phyloP scores from a whole-genome alignment of 2,329 filamentous ascomycete genomes.

The Diaporthe eres region DNA sequence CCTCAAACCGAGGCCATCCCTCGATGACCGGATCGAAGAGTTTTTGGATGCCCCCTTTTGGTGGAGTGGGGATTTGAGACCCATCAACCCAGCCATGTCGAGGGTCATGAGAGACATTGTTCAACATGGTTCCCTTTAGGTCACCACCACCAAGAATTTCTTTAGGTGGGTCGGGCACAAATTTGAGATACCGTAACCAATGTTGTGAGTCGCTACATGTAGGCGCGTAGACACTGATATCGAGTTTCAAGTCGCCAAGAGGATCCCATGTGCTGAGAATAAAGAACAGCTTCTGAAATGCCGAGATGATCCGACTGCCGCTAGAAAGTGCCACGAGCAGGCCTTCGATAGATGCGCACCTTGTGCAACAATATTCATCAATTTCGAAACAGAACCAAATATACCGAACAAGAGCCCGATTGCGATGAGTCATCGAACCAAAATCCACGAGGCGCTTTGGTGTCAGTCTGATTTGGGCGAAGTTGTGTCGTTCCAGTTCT shows the following conservation, averaged over 20 bases:
- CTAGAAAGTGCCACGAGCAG: conserved; percentile 33
- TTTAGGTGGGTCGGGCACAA: conserved; percentile 45
- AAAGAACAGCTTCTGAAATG: conserved; percentile 46
- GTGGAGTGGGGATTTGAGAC: conserved; percentile 42
- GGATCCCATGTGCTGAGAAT: conserved; percentile 49
- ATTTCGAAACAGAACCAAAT: conserved; percentile 52
- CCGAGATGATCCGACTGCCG: conserved; percentile 42
- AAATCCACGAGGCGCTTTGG: conserved; percentile 49
- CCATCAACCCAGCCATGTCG: conserved; percentile 47
- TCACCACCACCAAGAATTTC: conserved; percentile 1
- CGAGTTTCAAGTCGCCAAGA: conserved; percentile 47
- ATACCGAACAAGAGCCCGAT: conserved; percentile 47
- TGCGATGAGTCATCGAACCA: conserved; percentile 48
- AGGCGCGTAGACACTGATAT: conserved; percentile 51
- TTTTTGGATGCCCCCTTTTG: conserved; percentile 40
- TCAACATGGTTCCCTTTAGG: conserved; percentile 36
- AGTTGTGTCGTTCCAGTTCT: conserved; percentile 49
- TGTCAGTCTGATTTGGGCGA: conserved; percentile 50
- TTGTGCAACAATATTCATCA: conserved; percentile 48
- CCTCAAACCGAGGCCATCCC: conserved; percentile 43
- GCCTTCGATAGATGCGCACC: conserved; percentile 40
- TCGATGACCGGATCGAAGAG: conserved; percentile 46
- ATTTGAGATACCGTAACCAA: conserved; percentile 50
- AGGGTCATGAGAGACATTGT: conserved; percentile 39
- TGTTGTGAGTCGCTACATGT: conserved; percentile 48